phyloP scores from a whole-genome alignment of 2,329 filamentous ascomycete genomes.

The Rosellinia necatrix region DNA sequence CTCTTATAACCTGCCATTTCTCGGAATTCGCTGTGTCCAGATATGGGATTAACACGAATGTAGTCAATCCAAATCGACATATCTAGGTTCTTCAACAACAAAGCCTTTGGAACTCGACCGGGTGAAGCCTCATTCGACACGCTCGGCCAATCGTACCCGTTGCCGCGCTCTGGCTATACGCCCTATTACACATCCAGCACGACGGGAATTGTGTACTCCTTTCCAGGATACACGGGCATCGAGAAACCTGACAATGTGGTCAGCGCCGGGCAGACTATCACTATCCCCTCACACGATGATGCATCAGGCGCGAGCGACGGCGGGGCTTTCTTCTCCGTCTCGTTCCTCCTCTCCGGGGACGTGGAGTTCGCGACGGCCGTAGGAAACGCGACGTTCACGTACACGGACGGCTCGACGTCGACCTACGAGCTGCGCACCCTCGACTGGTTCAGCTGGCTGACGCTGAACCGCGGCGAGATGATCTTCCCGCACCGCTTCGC shows the following conservation, averaged over 20 bases:
- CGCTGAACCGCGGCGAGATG: constrained; percentile 52
- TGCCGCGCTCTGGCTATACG: constrained; percentile 36
- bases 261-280: constrained; percentile 47
- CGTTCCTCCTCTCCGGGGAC: constrained; percentile 50
- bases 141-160: constrained; percentile 49
- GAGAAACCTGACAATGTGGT: constrained; percentile 48
- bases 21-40: no score
- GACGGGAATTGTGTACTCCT: constrained; percentile 48
- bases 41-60: constrained; percentile 3
- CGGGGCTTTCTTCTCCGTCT: constrained; percentile 47
- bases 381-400: constrained; percentile 49
- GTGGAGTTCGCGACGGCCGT: constrained; percentile 45
- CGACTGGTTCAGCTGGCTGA: constrained; percentile 50
- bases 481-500: constrained; percentile 50
- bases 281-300: constrained; percentile 35
- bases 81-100: constrained; percentile 50
- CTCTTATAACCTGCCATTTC: not conserved
- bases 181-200: constrained; percentile 45
- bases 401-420: constrained; percentile 47
- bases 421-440: constrained; percentile 49
- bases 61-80: constrained; percentile 43
- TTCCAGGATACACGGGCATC: constrained; percentile 48
- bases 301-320: not conserved
- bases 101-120: constrained; percentile 49
- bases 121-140: constrained; percentile 52